Conservation (phyloP, 768 basidiomycete genomes). For the Boletus rex-veris region DNA sequence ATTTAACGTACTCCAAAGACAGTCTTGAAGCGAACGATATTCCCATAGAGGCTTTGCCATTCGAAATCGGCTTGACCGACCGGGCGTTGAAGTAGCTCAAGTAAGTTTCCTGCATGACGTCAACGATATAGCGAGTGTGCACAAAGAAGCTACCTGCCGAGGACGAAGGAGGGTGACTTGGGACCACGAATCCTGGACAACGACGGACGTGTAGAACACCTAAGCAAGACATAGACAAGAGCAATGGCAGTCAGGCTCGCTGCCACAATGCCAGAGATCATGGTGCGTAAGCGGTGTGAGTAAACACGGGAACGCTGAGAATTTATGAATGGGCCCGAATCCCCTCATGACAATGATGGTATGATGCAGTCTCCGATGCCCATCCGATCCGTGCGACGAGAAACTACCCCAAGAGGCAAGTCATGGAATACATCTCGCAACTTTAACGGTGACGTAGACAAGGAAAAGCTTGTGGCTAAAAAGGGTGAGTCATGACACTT, state of each 20-base stretch:
- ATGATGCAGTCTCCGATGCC: neutral
- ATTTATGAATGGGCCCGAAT: slow-evolving; percentile 1
- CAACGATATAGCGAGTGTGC: slow-evolving; percentile 18
- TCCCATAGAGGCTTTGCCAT: slow-evolving; percentile 31
- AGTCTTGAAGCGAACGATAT: slow-evolving; percentile 27
- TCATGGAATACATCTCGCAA: no score
- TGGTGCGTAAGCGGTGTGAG: neutral
- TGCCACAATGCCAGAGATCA: slow-evolving; percentile 4
- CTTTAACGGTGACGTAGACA: neutral
- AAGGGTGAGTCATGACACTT: neutral
- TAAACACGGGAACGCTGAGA: neutral
- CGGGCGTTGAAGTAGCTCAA: slow-evolving; percentile 27
- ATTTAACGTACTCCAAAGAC: slow-evolving; percentile 23
- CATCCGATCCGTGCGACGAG: slow-evolving; percentile 3
- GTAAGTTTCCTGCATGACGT: slow-evolving; percentile 25
- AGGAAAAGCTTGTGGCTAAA: neutral
- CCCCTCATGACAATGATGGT: slow-evolving; percentile 2
- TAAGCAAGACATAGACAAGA: slow-evolving; percentile 1
- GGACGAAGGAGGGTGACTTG: slow-evolving; percentile 20
- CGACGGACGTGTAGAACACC: neutral
- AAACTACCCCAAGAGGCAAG: neutral
- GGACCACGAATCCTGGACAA: slow-evolving; percentile 20
- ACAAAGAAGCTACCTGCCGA: slow-evolving; percentile 7
- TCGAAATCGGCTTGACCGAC: slow-evolving; percentile 28
- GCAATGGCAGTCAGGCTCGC: slow-evolving; percentile 5